phyloP scores from a whole-genome alignment of 352 stramenopile genomes.

The Phytophthora idaei region DNA sequence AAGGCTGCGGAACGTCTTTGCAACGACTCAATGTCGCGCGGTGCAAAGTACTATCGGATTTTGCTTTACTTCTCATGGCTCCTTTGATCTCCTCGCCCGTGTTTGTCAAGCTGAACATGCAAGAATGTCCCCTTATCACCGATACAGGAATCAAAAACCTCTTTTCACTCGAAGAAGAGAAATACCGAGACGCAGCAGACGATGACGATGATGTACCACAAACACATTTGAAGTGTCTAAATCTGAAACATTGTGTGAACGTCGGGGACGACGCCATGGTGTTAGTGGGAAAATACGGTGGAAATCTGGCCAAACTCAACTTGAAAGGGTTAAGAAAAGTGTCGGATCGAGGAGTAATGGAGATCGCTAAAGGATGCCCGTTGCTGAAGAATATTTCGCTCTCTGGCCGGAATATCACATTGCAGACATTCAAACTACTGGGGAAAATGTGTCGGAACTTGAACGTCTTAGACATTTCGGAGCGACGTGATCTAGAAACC shows the following conservation, averaged over 20 bases:
- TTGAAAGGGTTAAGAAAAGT: conserved; percentile 61
- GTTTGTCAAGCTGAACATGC: conserved; percentile 51
- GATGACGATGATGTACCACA: conserved; percentile 27
- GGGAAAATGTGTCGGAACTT: conserved; percentile 61
- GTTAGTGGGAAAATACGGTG: conserved; percentile 38
- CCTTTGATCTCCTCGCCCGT: conserved; percentile 35
- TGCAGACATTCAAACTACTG: conserved; percentile 54
- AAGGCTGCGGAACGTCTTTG: conserved; percentile 49
- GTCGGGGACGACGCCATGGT: conserved; percentile 53
- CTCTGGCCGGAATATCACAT: conserved; percentile 53
- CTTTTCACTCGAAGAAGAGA: conserved; percentile 40
- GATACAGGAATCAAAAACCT: conserved; percentile 55
- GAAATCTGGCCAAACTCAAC: conserved; percentile 52
- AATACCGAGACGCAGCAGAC: background rate
- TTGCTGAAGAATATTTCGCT: conserved; percentile 48
- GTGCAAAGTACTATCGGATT: conserved; percentile 59
- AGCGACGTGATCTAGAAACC: conserved; percentile 54
- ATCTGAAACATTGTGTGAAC: conserved; percentile 61
- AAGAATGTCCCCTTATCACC: conserved; percentile 52
- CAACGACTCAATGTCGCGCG: conserved; percentile 54
- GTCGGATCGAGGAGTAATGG: conserved; percentile 55
- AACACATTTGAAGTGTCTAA: conserved; percentile 31
- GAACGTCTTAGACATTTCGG: conserved; percentile 47
- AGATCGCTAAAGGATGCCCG: conserved; percentile 57
- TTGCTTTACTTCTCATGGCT: conserved; percentile 58